These are phyloP conservation scores for Mesembryanthemum crystallinum DNA, from an alignment of 148 eudicot species.

Conservation along the genomic window DNA sequence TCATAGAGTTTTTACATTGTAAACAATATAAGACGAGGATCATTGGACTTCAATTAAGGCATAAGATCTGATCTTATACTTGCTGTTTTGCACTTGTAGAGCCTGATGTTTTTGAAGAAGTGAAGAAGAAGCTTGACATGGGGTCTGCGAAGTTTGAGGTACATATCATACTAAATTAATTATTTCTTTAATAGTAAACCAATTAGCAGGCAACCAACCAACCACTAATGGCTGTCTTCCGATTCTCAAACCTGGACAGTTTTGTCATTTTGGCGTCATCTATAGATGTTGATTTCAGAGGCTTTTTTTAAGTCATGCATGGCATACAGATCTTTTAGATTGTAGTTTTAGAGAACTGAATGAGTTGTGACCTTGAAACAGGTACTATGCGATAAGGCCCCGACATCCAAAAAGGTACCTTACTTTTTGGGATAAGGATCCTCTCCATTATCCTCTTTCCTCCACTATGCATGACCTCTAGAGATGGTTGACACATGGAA, in stretches of 20 bases:
- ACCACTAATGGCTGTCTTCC: background rate
- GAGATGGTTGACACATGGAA: too few species aligned
- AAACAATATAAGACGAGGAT: background rate
- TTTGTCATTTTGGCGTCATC: background rate
- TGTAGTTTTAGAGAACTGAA: background rate
- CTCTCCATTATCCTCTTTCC: too few species aligned
- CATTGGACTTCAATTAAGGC: background rate
- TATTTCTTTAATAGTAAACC: background rate
- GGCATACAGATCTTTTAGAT: background rate
- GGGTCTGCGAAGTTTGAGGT: slow-evolving; percentile 97
- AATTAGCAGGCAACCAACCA: too few species aligned
- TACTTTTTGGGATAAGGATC: background rate
- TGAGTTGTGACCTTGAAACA: slow-evolving; percentile 34
- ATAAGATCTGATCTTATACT: slow-evolving; percentile 6
- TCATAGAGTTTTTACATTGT: background rate
- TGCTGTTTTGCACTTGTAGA: slow-evolving; percentile 44
- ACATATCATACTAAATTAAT: background rate
- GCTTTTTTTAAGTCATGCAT: background rate
- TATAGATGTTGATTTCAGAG: background rate
- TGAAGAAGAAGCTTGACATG: slow-evolving; percentile 86
- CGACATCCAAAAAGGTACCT: slow-evolving; percentile 55
- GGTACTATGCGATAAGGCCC: slow-evolving; percentile 78
- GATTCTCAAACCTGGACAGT: background rate
- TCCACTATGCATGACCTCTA: too few species aligned
- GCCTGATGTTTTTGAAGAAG: slow-evolving; percentile 95